These are phyloP conservation scores for Fusarium setosum DNA, from an alignment of 2,329 filamentous ascomycete genomes.

Conservation along the genomic window DNA sequence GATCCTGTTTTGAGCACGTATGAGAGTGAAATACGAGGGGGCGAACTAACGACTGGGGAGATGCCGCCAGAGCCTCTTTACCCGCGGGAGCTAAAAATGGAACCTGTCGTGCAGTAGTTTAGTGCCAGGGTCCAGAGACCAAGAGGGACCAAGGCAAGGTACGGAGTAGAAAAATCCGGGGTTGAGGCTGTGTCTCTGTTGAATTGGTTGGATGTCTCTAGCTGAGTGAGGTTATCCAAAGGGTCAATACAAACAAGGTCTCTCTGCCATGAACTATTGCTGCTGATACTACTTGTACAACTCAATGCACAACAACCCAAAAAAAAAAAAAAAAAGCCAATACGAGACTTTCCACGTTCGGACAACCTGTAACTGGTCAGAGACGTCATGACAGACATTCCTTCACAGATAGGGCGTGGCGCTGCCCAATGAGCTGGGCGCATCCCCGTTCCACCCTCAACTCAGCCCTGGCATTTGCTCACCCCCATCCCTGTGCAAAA, in stretches of 20 bases:
- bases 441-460: slow-evolving; percentile 14
- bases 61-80: slow-evolving; percentile 20
- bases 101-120: slow-evolving; percentile 33
- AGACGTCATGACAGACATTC: slow-evolving; percentile 29
- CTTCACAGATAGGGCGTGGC: neutral
- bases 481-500: too few relatives aligned
- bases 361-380: neutral
- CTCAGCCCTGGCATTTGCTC: slow-evolving; percentile 2
- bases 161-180: slow-evolving; percentile 13
- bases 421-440: slow-evolving; percentile 35
- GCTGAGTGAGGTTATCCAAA: neutral
- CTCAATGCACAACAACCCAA: neutral
- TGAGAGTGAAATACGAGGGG: slow-evolving; percentile 12
- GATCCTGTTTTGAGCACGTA: too few relatives aligned
- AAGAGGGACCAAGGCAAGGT: slow-evolving; percentile 15
- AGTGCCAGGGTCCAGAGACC: slow-evolving; percentile 28
- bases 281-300: slow-evolving; percentile 5
- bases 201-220: neutral
- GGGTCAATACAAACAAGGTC: too few relatives aligned
- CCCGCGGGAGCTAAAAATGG: slow-evolving; percentile 35
- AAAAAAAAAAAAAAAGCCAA: neutral
- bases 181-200: neutral
- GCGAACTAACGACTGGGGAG: too few relatives aligned
- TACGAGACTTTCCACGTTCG: slow-evolving; percentile 13
- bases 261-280: neutral